Conservation (phyloP, 768 basidiomycete genomes). For the Suillus plorans region DNA sequence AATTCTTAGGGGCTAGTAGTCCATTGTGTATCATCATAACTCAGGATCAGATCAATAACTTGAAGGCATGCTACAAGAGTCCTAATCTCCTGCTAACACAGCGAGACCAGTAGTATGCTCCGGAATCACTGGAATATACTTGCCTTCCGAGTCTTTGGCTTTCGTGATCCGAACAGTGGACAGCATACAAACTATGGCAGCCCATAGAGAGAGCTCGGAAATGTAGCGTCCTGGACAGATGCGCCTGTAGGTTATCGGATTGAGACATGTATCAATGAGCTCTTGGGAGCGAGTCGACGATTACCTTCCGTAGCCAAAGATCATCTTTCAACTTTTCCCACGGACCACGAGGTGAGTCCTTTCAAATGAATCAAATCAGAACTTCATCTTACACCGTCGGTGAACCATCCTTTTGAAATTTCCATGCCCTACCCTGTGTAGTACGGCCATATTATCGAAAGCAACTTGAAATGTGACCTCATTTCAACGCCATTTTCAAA, state of each 20-base stretch:
- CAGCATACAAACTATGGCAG: constrained; percentile 4
- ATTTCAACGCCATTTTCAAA: too few relatives aligned
- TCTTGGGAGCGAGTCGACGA: too few relatives aligned
- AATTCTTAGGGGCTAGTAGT: not conserved
- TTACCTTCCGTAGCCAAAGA: not conserved
- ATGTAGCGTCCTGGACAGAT: constrained; percentile 11
- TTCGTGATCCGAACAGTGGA: constrained; percentile 10
- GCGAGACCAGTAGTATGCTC: constrained; percentile 2
- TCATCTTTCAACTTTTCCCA: not conserved
- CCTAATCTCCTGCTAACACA: not conserved
- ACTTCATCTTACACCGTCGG: too few relatives aligned
- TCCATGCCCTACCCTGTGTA: too few relatives aligned
- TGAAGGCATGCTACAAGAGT: not conserved
- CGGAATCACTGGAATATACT: not conserved
- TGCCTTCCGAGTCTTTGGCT: constrained; percentile 6
- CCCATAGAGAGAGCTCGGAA: constrained; percentile 5
- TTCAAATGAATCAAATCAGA: too few relatives aligned
- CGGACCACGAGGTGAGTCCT: too few relatives aligned
- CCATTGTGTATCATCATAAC: not conserved
- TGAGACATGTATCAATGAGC: not conserved
- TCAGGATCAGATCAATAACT: not conserved
- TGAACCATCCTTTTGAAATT: too few relatives aligned
- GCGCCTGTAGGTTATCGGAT: not conserved
- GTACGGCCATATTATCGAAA: too few relatives aligned
- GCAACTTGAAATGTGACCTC: too few relatives aligned